A percentile compares a stretch with the other conserved stretches of the same genome.
Conservation (phyloP, 2,329 filamentous ascomycete species). For the Alternaria conjuncta region DNA sequence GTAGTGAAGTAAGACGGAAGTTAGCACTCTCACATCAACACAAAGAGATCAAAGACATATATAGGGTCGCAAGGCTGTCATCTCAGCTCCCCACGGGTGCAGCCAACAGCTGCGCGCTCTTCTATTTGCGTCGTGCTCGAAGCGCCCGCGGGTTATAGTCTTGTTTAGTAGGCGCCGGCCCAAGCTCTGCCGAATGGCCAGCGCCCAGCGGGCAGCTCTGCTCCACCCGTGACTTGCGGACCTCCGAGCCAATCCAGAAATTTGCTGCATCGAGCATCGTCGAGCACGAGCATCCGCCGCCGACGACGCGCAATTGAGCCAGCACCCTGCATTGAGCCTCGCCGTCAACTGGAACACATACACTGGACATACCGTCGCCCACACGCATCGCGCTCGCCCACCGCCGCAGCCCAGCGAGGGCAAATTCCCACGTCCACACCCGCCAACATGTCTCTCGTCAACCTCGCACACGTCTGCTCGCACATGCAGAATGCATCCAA, state of each 20-base stretch:
- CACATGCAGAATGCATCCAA: slow-evolving; percentile 89
- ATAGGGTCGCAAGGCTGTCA: slow-evolving; percentile 20
- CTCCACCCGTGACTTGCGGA: slow-evolving; percentile 34
- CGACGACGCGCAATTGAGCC: slow-evolving; percentile 34
- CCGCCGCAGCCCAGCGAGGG: slow-evolving; percentile 38
- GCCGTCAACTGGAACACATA: not conserved
- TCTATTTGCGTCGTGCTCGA: slow-evolving; percentile 46
- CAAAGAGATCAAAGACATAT: slow-evolving; percentile 21
- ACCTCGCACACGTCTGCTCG: slow-evolving; percentile 81
- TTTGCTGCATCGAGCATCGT: slow-evolving; percentile 30
- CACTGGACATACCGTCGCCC: too few species aligned
- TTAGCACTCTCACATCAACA: slow-evolving; percentile 20
- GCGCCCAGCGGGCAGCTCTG: slow-evolving; percentile 10
- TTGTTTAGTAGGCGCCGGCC: slow-evolving; percentile 23
- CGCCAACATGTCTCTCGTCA: slow-evolving; percentile 71
- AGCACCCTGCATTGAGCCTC: slow-evolving; percentile 12
- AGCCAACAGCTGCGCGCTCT: slow-evolving; percentile 27
- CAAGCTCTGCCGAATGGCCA: slow-evolving; percentile 25
- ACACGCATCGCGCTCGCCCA: slow-evolving; percentile 12
- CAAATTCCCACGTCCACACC: slow-evolving; percentile 18
- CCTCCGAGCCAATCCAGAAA: slow-evolving; percentile 38
- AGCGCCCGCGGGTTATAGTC: slow-evolving; percentile 38
- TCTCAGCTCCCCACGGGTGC: slow-evolving; percentile 18
- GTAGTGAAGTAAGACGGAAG: slow-evolving; percentile 8
- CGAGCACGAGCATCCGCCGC: slow-evolving; percentile 2